phyloP scores from a whole-genome alignment of 257 asterid genomes.

The Solanum gracilifrons region DNA sequence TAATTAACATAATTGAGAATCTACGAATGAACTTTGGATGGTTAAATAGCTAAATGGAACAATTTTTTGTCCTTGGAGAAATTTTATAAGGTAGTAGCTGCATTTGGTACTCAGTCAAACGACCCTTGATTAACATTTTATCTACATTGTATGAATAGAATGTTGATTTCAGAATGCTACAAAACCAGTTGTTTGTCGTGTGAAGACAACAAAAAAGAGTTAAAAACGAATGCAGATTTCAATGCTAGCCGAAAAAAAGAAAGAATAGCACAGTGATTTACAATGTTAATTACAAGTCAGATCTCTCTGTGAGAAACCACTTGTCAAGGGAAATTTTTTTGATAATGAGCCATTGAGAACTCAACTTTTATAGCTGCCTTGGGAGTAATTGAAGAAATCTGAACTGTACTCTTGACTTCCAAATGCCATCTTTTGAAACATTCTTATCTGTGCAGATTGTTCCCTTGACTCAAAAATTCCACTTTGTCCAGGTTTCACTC shows the following conservation, averaged over 20 bases:
- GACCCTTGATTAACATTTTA: not conserved
- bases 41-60: not conserved
- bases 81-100: not conserved
- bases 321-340: not conserved
- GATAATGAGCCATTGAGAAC: not conserved
- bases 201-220: not conserved
- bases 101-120: not conserved
- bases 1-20: not conserved
- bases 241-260: not conserved
- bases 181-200: not conserved
- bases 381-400: constrained; percentile 37
- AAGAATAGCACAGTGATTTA: not conserved
- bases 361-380: constrained; percentile 43
- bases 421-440: constrained; percentile 85
- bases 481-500: constrained; percentile 83
- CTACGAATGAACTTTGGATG: not conserved
- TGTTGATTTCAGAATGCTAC: not conserved
- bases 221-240: not conserved
- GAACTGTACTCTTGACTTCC: constrained; percentile 76
- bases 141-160: not conserved
- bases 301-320: not conserved
- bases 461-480: constrained; percentile 63
- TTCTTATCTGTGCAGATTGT: constrained; percentile 79
- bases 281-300: not conserved
- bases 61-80: not conserved